Base-by-base conservation (phyloP, 2,329 filamentous ascomycete genomes). In the Ophiocordyceps polyrhachis-furcata region DNA sequence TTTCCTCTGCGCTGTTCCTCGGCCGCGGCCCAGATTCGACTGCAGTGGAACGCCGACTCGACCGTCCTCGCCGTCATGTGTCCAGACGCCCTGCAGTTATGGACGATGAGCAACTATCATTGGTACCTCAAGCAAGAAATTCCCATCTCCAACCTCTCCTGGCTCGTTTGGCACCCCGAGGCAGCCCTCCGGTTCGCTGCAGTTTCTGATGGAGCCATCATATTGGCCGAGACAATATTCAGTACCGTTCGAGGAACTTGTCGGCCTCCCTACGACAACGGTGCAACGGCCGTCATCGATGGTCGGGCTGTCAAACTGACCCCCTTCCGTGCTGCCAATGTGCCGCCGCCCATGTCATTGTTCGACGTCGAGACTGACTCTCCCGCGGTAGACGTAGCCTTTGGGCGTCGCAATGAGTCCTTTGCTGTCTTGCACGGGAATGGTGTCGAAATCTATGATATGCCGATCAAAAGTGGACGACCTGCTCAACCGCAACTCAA, bases 81-180 rank as follows among this genome's bases (percentile, higher is more conserved):
- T 52, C 67, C 68, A 29, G 75, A 87, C 50, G 73, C 76, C 46
- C 66, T 91, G n/a, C 91, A 98, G 57, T 67, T 98, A 1, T 98
- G 91, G 91, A 94, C 87, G 1, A 94, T 82, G 72, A 83, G 86
- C 19, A 98, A 98, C 59, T 98, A 98, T 53, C 85, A 96, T 58
- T 98, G 91, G 75, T 96, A 96, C 59, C 69, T 98, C 15, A 98
- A 98, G 64, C 87, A 94, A 58, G 87, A 95, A 57, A 69, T 95
- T 7, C 62, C 66, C 7, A 64, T 71, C 7, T 53, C 59, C 8
- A 54, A 52, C 4, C 53, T 61, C 37, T 44, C 55, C 42, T 53
- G 57, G 37, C 50, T 76, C n/a, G 58, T 67, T 1, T 98, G 91
- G 91, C 86, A 98, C 59, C 76, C 85, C 1, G 91, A 96, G 57